Conservation (phyloP, 768 basidiomycete genomes). For the Dioszegia aurantiaca region DNA sequence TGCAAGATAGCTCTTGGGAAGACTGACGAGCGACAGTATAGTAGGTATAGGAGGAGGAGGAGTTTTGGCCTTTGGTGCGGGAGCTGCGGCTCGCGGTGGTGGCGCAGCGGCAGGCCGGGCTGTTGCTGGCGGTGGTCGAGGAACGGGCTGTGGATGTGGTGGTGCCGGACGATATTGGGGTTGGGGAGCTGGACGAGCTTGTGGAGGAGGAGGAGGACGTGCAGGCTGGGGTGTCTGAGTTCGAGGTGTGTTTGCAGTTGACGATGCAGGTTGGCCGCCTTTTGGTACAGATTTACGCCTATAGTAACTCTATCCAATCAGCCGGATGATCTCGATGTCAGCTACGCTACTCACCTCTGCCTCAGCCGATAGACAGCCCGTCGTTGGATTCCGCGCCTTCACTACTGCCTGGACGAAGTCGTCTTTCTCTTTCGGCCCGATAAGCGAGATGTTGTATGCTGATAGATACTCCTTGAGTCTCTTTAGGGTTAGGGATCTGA, state of each 20-base stretch:
- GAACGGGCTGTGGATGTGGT: constrained; percentile 1
- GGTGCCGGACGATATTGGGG: constrained; percentile 9
- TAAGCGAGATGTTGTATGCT: constrained; percentile 41
- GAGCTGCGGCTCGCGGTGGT: constrained; percentile 35
- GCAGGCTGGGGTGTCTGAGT: constrained; percentile 30
- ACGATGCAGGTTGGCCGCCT: constrained; percentile 24
- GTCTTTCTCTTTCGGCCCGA: constrained; percentile 50
- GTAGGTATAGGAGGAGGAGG: constrained; percentile 59
- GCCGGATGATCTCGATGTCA: too few species aligned
- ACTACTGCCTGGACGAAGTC: constrained; percentile 51
- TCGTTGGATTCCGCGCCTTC: constrained; percentile 40
- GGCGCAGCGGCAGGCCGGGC: constrained; percentile 42
- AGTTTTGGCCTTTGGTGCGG: constrained; percentile 45
- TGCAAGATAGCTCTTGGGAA: constrained; percentile 61
- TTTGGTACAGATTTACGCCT: constrained; percentile 47
- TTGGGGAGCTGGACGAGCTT: constrained; percentile 23
- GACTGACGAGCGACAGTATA: constrained; percentile 66
- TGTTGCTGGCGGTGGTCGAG: constrained; percentile 29
- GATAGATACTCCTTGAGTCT: constrained; percentile 48
- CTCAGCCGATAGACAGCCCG: constrained; percentile 46
- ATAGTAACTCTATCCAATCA: constrained; percentile 45
- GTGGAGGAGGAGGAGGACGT: constrained; percentile 18
- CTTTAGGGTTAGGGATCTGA: constrained; percentile 47
- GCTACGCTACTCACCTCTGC: constrained; percentile 40
- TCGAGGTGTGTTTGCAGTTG: constrained; percentile 27